Conservation (phyloP, 805 yeast species). For the Pichia membranifaciens region DNA sequence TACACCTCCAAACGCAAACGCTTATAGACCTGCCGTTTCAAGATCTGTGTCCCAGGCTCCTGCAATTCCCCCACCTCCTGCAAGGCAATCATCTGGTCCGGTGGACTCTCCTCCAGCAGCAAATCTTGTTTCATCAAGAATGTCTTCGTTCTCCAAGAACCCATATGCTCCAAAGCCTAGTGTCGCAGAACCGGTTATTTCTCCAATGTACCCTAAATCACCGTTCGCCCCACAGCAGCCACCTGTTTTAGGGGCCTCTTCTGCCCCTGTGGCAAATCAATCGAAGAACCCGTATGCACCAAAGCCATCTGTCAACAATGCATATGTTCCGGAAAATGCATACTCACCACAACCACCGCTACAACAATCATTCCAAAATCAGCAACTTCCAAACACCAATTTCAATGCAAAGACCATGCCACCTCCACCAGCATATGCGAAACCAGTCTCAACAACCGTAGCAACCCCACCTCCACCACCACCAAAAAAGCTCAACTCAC, state of each 20-base stretch:
- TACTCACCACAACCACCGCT: not conserved
- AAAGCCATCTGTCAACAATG: slow-evolving; percentile 6
- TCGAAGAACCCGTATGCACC: slow-evolving; percentile 9
- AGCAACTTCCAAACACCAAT: not conserved
- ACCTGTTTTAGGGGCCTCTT: slow-evolving; percentile 2
- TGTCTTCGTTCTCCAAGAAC: slow-evolving; percentile 15
- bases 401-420: slow-evolving; percentile 11
- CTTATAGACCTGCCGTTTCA: slow-evolving; percentile 12
- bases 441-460: slow-evolving; percentile 6
- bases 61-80: slow-evolving; percentile 29
- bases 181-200: slow-evolving; percentile 16
- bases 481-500: not conserved
- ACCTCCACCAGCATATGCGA: slow-evolving; percentile 15
- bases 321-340: slow-evolving; percentile 14
- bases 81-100: slow-evolving; percentile 9
- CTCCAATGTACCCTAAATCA: slow-evolving; percentile 13
- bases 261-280: slow-evolving; percentile 10
- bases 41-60: slow-evolving; percentile 29
- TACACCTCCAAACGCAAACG: slow-evolving; percentile 16
- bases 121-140: not conserved
- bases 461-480: slow-evolving; percentile 17
- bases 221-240: slow-evolving; percentile 13
- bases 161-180: slow-evolving; percentile 35
- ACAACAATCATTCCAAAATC: not conserved
- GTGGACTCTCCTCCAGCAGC: slow-evolving; percentile 3